phyloP scores from a whole-genome alignment of 805 yeast genomes.

The Lachancea thermotolerans region DNA sequence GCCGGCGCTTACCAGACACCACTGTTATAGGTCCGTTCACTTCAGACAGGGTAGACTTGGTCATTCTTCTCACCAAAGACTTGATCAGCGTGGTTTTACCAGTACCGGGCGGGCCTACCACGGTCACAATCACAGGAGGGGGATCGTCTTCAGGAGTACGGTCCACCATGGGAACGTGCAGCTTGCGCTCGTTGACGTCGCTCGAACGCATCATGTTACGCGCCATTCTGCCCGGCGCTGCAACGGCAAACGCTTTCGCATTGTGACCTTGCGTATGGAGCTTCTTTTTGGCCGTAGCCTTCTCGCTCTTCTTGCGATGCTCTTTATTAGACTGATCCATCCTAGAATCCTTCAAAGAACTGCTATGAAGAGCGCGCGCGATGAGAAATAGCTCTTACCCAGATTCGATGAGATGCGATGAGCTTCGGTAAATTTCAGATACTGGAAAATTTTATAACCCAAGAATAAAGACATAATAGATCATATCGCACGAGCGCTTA shows the following conservation, averaged over 20 bases:
- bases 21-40: conserved; percentile 95
- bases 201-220: conserved; percentile 77
- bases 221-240: conserved; percentile 81
- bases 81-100: conserved; percentile 92
- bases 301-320: conserved; percentile 59
- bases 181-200: conserved; percentile 71
- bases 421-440: conserved; percentile 3
- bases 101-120: conserved; percentile 98
- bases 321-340: conserved; percentile 70
- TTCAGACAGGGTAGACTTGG: conserved; percentile 80
- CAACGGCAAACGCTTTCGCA: conserved; percentile 77
- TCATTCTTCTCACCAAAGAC: conserved; percentile 77
- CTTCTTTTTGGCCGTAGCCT: conserved; percentile 72
- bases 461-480: not conserved
- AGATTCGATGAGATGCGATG: conserved; percentile 10
- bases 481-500: not conserved
- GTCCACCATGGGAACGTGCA: conserved; percentile 97
- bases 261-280: conserved; percentile 80
- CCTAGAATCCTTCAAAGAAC: not conserved
- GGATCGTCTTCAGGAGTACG: conserved; percentile 97
- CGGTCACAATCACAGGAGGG: conserved; percentile 93
- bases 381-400: conserved; percentile 11
- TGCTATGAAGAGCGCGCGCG: not conserved
- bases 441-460: conserved; percentile 2
- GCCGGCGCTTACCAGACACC: conserved; percentile 88